Conservation (phyloP, 768 basidiomycete species). For the Boletus vinaceobasis region DNA sequence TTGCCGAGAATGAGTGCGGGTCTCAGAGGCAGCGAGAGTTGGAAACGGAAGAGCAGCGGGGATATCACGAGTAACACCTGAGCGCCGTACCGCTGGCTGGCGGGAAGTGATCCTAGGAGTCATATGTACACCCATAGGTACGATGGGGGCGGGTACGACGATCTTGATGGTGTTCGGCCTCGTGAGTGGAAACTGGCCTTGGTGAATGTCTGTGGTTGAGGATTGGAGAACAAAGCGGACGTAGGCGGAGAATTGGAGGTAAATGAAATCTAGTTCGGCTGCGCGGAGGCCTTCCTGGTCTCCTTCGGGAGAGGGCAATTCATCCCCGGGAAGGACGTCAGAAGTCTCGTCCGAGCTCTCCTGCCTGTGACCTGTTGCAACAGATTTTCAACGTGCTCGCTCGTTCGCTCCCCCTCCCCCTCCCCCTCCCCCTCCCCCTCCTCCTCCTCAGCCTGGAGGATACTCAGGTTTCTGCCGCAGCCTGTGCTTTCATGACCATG, state of each 20-base stretch:
- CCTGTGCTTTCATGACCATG: slow-evolving; percentile 47
- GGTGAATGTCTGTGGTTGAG: slow-evolving; percentile 17
- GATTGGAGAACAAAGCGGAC: slow-evolving; percentile 18
- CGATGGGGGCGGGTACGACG: slow-evolving; percentile 20
- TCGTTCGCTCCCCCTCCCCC: slow-evolving; percentile 26
- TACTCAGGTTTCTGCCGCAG: not conserved
- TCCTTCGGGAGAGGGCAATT: slow-evolving; percentile 7
- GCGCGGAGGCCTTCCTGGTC: slow-evolving; percentile 6
- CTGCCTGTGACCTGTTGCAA: slow-evolving; percentile 20
- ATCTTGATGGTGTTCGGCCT: slow-evolving; percentile 25
- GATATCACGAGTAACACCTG: slow-evolving; percentile 22
- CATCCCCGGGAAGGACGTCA: slow-evolving; percentile 27
- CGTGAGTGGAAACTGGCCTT: slow-evolving; percentile 17
- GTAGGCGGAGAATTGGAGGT: slow-evolving; percentile 13
- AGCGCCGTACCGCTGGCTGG: slow-evolving; percentile 13
- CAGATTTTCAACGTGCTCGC: slow-evolving; percentile 27
- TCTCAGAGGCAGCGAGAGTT: slow-evolving; percentile 17
- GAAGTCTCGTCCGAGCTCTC: slow-evolving; percentile 24
- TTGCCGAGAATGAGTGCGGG: slow-evolving; percentile 23
- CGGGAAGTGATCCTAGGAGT: slow-evolving; percentile 22
- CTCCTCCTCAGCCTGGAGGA: no score
- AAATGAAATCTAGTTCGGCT: slow-evolving; percentile 14
- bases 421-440: no score
- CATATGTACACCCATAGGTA: slow-evolving; percentile 13
- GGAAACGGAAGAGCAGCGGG: slow-evolving; percentile 31